Evolutionary conservation across 129 eudicot genomes (phyloP), one percentile per base, ranked within the genome.

Genomic region (Saposhnikovia divaricata): DNA sequence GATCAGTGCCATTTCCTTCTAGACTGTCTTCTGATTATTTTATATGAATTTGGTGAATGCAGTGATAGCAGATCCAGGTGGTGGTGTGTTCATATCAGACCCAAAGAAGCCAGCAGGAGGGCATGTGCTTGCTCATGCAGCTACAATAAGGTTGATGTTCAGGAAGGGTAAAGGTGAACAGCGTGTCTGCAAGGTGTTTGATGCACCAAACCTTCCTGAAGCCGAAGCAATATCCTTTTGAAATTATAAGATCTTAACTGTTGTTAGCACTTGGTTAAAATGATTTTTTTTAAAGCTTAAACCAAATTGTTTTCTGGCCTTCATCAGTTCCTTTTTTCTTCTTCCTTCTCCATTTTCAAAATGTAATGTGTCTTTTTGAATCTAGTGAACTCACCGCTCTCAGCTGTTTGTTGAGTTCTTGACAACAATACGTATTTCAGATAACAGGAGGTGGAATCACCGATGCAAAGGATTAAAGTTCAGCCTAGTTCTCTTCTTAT

Each of bases 101-200:
- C 97, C 98, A 57, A 93, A 93, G 93, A 93, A 93, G 77, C 97
- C 98, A 86, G 98, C 98, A 53, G 98, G 98, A 6, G 98, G 98
- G 16, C 98, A 93, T 80, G 99, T 96, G 50, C 93, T 96, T 85
- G 99, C 99, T 79, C 99, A 96, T 88, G 97, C 99, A 80, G 96
- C 98, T 77, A 96, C 99, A 51, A 89, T 96, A 81, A 90, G 99
- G 80, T 81, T 96, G 80, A 96, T 96, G 99, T 96, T 96, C 88
- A 87, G 99, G 88, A 96, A 96, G 84, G 99, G 99, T 75, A 96
- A 96, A 82, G 99, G 97, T 11, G 99, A 96, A 83, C 99, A 96
- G 81, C 95, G 99, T 78, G 92, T 96, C 80, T 96, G 99, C 90
- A 92, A 92, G 85, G 99, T 96, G 78, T 96, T 96, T 79, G 99